Base-by-base conservation (phyloP, 225 moss, liverwort and hornwort genomes). In the Lunularia cruciata region DNA sequence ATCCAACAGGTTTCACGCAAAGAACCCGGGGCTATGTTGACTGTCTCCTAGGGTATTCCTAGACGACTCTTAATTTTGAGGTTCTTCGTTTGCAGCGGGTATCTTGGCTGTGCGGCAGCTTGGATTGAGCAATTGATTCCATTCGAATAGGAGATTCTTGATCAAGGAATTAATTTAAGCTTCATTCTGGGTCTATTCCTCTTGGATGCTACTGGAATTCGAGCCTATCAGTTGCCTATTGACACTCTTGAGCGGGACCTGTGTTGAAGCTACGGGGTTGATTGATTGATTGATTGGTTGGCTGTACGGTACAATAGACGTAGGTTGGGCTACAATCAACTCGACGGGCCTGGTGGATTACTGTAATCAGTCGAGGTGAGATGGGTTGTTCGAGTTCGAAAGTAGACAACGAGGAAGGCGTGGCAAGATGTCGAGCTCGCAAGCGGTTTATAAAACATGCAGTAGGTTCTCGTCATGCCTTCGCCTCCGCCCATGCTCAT, bases 301-400 rank as follows among this genome's bases (percentile, higher is more conserved):
- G 8, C 10, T 45, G 30, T n/a, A 18, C 2, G 49, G 19, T 13
- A 5, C 31, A 16, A 38, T 6, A 26, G 23, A 63, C 5, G 27
- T 15, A 63, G 45, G 28, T 16, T 12, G 46, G 40, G 46, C 45
- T 8, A 8, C 25, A 46, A 30, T 45, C 27, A 18, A 46, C 14
- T 3, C 16, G 6, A 27, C 45, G 4, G 37, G 39, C 18, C 62
- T 25, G 23, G 62, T 63, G 16, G 43, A 60, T 23, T 37, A 32
- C 22, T 11, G n/a, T 35, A 22, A 8, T 3, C 33, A 5, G 14
- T 16, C 3, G 33, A 35, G 63, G 7, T 14, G 22, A 36, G 60
- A 91, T 92, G 91, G 91, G 91, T 74, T 92, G 91, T 53, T 61
- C 85, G 0, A 92, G 83, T 68, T 92, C 91, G 23, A 92, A 92